Conservation (phyloP, 2,329 filamentous ascomycete genomes). For the Stagonosporopsis cucurbitacearum region DNA sequence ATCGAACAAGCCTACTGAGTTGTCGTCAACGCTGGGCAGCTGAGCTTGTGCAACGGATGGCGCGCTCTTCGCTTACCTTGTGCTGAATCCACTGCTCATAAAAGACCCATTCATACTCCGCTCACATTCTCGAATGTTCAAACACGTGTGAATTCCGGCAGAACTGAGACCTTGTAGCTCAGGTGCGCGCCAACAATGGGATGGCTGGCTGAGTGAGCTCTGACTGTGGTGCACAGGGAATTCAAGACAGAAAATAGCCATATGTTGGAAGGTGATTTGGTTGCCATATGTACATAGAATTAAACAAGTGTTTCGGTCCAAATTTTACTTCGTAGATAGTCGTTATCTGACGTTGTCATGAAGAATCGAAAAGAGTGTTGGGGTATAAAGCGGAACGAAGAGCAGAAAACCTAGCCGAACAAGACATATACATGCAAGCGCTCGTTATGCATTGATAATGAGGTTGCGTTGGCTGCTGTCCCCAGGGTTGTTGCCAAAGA, state of each 20-base stretch:
- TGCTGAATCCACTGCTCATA: not conserved
- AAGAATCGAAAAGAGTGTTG: conserved; percentile 17
- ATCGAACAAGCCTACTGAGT: too few relatives aligned
- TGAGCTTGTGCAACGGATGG: not conserved
- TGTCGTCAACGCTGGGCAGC: not conserved
- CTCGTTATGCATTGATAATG: conserved; percentile 57
- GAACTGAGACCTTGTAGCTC: not conserved
- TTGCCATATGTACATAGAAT: conserved; percentile 12
- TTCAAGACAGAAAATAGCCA: not conserved
- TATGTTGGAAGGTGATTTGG: not conserved
- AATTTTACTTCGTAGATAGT: conserved; percentile 9
- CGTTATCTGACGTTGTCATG: conserved; percentile 7
- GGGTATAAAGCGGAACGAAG: conserved; percentile 18
- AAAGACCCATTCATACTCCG: not conserved
- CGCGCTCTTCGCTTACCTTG: not conserved
- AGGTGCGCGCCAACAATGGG: not conserved
- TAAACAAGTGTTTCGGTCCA: not conserved
- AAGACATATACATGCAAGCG: not conserved
- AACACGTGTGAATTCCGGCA: not conserved
- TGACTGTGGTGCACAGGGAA: too few relatives aligned
- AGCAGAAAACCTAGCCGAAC: conserved; percentile 12
- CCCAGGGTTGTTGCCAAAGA: conserved; percentile 84
- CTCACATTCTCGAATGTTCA: not conserved
- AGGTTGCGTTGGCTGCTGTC: conserved; percentile 74
- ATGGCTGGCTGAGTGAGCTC: not conserved